Evolutionary conservation across 2,329 filamentous ascomycete genomes (phyloP).

Genomic region (Paramyrothecium roridum): DNA sequence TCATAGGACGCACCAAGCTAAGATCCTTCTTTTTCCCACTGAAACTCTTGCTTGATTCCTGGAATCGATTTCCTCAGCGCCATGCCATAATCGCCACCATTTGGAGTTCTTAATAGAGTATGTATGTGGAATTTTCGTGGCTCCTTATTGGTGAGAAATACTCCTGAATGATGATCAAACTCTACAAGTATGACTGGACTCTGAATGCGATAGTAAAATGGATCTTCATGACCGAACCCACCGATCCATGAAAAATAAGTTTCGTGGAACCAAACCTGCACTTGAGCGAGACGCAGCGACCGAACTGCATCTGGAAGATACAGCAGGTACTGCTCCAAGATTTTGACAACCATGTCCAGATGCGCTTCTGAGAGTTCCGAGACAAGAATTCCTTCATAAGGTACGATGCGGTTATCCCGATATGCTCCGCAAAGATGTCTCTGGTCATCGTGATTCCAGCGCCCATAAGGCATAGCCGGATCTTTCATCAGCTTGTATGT

Average conservation of each 20-base stretch:
- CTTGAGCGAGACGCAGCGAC: too few relatives aligned
- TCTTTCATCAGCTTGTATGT: constrained; percentile 60
- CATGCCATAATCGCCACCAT: constrained; percentile 72
- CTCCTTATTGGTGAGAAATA: constrained; percentile 70
- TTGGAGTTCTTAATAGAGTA: constrained; percentile 69
- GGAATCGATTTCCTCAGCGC: constrained; percentile 38
- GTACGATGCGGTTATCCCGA: too few relatives aligned
- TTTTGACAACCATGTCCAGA: too few relatives aligned
- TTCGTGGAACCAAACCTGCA: constrained; percentile 67
- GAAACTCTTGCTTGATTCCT: constrained; percentile 20
- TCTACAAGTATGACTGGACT: constrained; percentile 72
- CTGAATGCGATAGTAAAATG: constrained; percentile 77
- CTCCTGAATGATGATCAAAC: constrained; percentile 78
- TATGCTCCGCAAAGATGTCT: constrained; percentile 75
- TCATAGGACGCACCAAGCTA: too few relatives aligned
- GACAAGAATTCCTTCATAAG: too few relatives aligned
- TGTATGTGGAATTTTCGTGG: constrained; percentile 79
- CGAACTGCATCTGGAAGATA: too few relatives aligned
- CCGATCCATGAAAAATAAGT: constrained; percentile 83
- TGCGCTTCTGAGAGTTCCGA: too few relatives aligned
- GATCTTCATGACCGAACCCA: constrained; percentile 59
- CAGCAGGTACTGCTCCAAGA: too few relatives aligned
- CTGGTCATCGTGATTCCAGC: constrained; percentile 81
- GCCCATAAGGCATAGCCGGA: constrained; percentile 60
- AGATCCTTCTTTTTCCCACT: too few relatives aligned